Base-by-base conservation (phyloP, 371 early-diverging fungal genomes). In the Lichtheimia ornata region DNA sequence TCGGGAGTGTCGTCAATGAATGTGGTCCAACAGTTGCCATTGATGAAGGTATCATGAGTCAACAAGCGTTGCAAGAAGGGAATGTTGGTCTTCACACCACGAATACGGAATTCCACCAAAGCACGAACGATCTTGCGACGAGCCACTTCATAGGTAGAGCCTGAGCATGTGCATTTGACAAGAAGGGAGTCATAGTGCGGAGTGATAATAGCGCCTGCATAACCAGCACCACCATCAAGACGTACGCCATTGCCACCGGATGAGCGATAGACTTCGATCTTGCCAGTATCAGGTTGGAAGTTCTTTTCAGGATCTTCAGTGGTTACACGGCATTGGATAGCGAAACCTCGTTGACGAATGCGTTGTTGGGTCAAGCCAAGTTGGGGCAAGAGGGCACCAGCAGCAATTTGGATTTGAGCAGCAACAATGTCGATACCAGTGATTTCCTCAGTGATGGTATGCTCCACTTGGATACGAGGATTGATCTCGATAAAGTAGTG, bases 401-500 rank as follows among this genome's bases (percentile, higher is more conserved):
- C 90, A 24, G 97, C 97, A 65, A 97, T 93, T 65, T 93, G 93
- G 55, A 97, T 90, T 72, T 95, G 96, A 40, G 93, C 86, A 35
- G 92, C 90, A 18, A 97, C 93, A 50, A 98, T 83, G 77, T 98
- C 98, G 56, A 95, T 85, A 25, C 95, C 96, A 14, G 94, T 95
- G 59, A 97, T 90, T 71, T 96, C 93, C 80, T 99, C 99, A 43
- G 94, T 94, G 53, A 94, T 91, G 27, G 95, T 92, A 69, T 94
- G 94, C 68, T 94, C 96, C 47, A 92, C 97, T 73, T 94, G 94
- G 58, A 94, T 89, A 77, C 94, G 89, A 50, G 97, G 94, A 76
- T 97, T 97, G 73, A 97, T 94, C 81, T 97, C 98, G 63, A 97
- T 94, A 64, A 97, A 97, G 84, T 97, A 97, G 73, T 95, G 89